phyloP scores from a whole-genome alignment of 1,284 basidiomycete genomes.

The Cystobasidium sp. region DNA sequence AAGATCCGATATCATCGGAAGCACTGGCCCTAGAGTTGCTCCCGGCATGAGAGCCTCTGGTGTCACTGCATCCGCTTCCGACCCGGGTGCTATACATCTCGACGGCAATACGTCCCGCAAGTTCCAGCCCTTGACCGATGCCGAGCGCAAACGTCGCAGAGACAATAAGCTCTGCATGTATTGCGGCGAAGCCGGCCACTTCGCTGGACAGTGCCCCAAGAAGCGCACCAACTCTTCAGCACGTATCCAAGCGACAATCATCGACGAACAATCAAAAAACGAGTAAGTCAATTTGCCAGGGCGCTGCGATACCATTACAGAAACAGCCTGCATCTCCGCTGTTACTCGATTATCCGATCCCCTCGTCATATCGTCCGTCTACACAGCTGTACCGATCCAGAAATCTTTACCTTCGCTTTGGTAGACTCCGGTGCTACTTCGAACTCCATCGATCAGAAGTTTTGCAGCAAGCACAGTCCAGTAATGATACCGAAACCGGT shows the following conservation, averaged over 20 bases:
- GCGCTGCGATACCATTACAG: no score
- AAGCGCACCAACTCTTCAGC: conserved; percentile 1
- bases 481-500: not conserved
- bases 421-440: conserved; percentile 13
- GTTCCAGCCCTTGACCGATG: conserved; percentile 31
- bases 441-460: conserved; percentile 13
- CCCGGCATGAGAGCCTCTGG: no score
- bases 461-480: not conserved
- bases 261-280: no score
- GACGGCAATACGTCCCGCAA: not conserved
- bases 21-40: no score
- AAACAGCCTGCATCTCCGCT: no score
- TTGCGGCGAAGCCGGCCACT: conserved; percentile 39
- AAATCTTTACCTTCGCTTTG: not conserved
- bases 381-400: no score
- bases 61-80: no score
- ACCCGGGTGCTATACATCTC: conserved; percentile 14
- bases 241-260: not conserved
- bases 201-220: conserved; percentile 3
- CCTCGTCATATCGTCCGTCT: no score
- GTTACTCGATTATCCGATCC: no score
- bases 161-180: conserved; percentile 47
- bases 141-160: conserved; percentile 41
- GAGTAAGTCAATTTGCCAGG: no score
- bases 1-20: no score